Evolutionary conservation across 2,329 filamentous ascomycete genomes (phyloP), one percentile per base, ranked within the genome.

Genomic region (Aspergillus novoparasiticus): DNA sequence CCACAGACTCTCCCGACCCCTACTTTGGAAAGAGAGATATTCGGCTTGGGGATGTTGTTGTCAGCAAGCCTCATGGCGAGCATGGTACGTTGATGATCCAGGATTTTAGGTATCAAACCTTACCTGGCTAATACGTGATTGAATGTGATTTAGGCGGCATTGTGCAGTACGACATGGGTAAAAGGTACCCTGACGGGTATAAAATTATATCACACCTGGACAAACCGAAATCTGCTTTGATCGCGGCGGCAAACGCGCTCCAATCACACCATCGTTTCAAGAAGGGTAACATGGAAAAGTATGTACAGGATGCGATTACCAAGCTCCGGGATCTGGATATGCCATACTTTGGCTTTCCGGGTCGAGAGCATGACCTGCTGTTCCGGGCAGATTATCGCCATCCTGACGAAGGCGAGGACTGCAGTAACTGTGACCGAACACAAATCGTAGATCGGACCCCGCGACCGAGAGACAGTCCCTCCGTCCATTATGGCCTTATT

Each of bases 401-500:
- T 34, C 11, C 3, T 48, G 5, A 19, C 5, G 26, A 14, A 19
- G 12, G 23, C 23, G 36, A 48, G 14, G 39, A 41, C n/a, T 60
- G 58, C 23, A 34, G 19, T 11, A 5, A 4, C 2, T 54, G 39
- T n/a, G 55, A 57, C 2, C 4, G 2, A 43, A 14, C n/a, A 11
- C 28, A 23, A 21, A 26, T 16, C n/a, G 5, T 46, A 1, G 8
- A 46, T 21, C 50, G 58, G 14, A 14, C n/a, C 16, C 21, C 6
- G n/a, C 50, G 50, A 19, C 11, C 9, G 19, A 1, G 9, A 10
- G 21, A 21, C 14, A 1, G 11, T n/a, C 45, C 59, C 26, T 12
- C 8, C 23, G 41, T 61, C 21, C 45, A 39, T 32, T 61, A 57
- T 36, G 54, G 60, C 2, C n/a, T 57, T 6, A 57, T 58, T 43